Percentiles rank a stretch among this genome's conserved stretches.
Evolutionary conservation across 345 rosid species (phyloP).

Genomic region (Melaleuca alternifolia): DNA sequence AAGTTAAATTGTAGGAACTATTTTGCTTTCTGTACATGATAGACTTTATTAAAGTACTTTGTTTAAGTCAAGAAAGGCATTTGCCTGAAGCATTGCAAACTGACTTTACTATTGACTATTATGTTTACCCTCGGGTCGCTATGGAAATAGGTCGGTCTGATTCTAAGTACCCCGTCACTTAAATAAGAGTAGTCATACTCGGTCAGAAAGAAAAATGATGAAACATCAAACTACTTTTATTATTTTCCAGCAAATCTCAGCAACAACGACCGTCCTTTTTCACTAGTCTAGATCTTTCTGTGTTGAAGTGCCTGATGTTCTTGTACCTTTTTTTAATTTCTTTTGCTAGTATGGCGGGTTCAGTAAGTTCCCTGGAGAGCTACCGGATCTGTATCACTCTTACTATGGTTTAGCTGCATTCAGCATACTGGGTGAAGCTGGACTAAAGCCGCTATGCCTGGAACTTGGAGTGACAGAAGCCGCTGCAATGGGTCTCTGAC

Average conservation of each 20-base stretch:
- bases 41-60: background rate
- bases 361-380: constrained; percentile 51
- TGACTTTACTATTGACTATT: background rate
- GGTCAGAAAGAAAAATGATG: background rate
- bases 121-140: background rate
- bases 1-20: background rate
- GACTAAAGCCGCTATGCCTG: constrained; percentile 41
- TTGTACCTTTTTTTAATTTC: background rate
- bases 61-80: background rate
- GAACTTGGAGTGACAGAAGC: constrained; percentile 58
- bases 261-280: background rate
- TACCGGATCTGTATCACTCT: constrained; percentile 79
- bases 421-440: constrained; percentile 76
- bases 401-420: constrained; percentile 77
- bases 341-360: constrained; percentile 68
- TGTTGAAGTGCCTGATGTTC: background rate
- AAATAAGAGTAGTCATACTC: background rate
- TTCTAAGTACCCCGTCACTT: background rate
- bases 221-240: background rate
- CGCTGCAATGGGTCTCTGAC: constrained; percentile 34
- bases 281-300: background rate
- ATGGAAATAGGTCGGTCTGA: background rate
- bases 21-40: background rate
- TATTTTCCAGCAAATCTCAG: background rate
- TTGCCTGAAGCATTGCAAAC: background rate